Evolutionary conservation across 176 grass and related monocot genomes (phyloP), one percentile per base, ranked within the genome.

Genomic region (Elymus sibiricus): DNA sequence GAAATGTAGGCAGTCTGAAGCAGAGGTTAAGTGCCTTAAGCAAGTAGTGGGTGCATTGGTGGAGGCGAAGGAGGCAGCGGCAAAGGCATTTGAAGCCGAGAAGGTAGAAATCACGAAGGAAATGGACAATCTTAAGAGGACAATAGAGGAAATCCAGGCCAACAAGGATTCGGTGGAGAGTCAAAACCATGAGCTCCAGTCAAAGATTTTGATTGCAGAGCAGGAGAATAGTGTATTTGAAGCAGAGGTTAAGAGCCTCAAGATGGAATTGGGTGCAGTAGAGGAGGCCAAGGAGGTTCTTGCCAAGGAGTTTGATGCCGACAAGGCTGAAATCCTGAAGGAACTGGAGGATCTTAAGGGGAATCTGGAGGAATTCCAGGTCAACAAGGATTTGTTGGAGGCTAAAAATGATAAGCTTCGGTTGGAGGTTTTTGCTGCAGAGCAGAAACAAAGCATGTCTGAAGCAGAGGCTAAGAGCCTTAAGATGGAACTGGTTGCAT

Each of bases 231-330:
- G 5, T 53, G 43, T 55, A 64, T 85, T 43, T 13, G 62, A 85
- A 29, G 64, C 64, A 85, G 82, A 89, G 76, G 8, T 51, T 0
- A 69, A 84, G 25, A 68, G 29, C 28, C 27, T 85, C 27, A 65
- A 38, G n/a, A 5, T 43, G n/a, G 77, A 81, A 64, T 19, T 85
- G 19, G n/a, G 2, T 79, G 59, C 39, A 21, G n/a, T 85, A 70
- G 76, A 31, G 17, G 84, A 70, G 31, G 82, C 79, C 37, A 89
- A 80, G 51, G 82, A 67, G 72, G 76, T 65, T 31, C 63, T 31
- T 65, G 5, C 62, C 6, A 34, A 55, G 19, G 28, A 14, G 7
- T 67, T 80, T 42, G 53, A 85, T 42, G 67, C 11, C 16, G 53
- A 65, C 9, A 85, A 85, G 77, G 51, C 26, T 12, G 31, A 76